Evolutionary conservation across 1,284 basidiomycete genomes (phyloP), one percentile per base, ranked within the genome.

Genomic region (Fomitiporia mediterranea): DNA sequence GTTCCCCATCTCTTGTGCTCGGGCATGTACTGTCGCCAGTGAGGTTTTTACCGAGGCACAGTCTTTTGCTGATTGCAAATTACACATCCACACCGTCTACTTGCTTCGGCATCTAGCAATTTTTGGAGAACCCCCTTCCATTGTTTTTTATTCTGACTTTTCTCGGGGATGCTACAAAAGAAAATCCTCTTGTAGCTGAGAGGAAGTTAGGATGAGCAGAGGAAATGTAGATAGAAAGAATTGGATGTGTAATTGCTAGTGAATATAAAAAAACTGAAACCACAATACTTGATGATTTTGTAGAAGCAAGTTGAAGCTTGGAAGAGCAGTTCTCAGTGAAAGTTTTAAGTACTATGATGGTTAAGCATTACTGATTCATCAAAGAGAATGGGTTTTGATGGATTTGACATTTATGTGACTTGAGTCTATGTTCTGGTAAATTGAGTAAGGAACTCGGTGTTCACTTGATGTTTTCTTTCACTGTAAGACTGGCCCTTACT

Each of bases 11-110:
- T 87, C 85, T 89, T 89, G 87, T 89, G 86, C 86, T 89, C 85
- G 87, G 86, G 86, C 86, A 87, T 83, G 86, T 85, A 87, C 84
- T 85, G 82, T 87, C 84, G 84, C 83, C 84, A 89, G 86, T 90
- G 87, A 90, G 84, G 87, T 90, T 78, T 82, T 78, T 86, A 90
- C 87, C 83, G 86, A 88, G 84, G 81, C 84, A 84, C 84, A 88
- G 86, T 88, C 81, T 86, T 88, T 90, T 89, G 87, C 87, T 90
- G 84, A 86, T 90, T 90, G 87, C 87, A 90, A 90, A 90, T 88
- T 90, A 87, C 76, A 85, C 83, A 86, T 87, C 85, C 84, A 82
- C 84, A 86, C 81, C 83, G 83, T 87, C 83, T 83, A 77, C 78
- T 68, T 75, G 81, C 82, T 84, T 83, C 73, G 82, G 82, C 81